Evolutionary conservation across 768 basidiomycete genomes (phyloP).

Genomic region (Podaxis mareebaensis): DNA sequence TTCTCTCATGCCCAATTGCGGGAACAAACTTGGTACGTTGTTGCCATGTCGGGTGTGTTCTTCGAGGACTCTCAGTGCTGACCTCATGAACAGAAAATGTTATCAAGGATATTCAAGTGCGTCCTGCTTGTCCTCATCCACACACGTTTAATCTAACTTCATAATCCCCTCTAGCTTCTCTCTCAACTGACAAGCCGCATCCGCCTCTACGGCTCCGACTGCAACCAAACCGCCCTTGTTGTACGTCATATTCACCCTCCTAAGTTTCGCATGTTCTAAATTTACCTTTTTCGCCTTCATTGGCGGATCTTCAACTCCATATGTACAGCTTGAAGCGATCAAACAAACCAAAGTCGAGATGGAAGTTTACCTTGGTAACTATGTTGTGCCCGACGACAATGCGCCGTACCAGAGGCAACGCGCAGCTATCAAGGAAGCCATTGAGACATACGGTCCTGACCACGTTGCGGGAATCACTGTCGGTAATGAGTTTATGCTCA

Average conservation of each 20-base stretch:
- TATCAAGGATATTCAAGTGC: conserved; percentile 70
- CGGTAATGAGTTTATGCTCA: conserved; percentile 89
- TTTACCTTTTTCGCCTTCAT: background rate
- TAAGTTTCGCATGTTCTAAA: background rate
- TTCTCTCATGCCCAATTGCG: conserved; percentile 67
- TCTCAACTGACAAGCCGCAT: conserved; percentile 83
- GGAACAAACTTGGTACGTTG: conserved; percentile 44
- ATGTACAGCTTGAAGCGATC: conserved; percentile 77
- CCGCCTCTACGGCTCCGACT: conserved; percentile 86
- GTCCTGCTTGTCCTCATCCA: conserved; percentile 10
- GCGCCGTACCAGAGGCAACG: conserved; percentile 73
- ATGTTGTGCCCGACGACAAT: conserved; percentile 56
- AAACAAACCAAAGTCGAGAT: conserved; percentile 85
- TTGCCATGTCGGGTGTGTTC: background rate
- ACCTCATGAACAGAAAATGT: conserved; percentile 44
- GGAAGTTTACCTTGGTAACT: conserved; percentile 76
- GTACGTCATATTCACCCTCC: conserved; percentile 35
- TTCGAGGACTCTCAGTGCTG: background rate
- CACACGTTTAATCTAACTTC: background rate
- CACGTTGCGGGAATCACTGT: conserved; percentile 83
- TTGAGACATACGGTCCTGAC: conserved; percentile 75
- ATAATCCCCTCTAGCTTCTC: conserved; percentile 49
- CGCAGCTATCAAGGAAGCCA: conserved; percentile 59
- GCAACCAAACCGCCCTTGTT: conserved; percentile 78
- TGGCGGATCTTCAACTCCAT: conserved; percentile 2